Percentiles rank a stretch among this genome's conserved stretches.
These are phyloP conservation scores for Trichoderma sp. DNA, from an alignment of 2,329 filamentous ascomycete species.

Conservation along the genomic window DNA sequence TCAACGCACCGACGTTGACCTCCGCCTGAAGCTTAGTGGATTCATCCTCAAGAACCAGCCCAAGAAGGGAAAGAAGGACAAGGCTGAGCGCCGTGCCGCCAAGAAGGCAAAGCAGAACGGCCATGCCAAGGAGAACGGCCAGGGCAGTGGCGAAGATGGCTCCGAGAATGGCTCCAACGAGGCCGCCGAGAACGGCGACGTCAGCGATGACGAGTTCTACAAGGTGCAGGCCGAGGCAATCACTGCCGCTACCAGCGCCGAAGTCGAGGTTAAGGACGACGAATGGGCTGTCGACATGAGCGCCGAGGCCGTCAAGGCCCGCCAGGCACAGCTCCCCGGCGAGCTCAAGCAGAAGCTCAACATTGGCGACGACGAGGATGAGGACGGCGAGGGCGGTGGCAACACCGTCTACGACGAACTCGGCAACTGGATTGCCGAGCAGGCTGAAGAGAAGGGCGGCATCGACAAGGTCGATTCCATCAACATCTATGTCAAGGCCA, in stretches of 20 bases:
- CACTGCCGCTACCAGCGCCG: constrained; percentile 48
- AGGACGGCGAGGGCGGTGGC: constrained; percentile 72
- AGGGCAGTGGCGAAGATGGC: constrained; percentile 57
- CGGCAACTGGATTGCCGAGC: constrained; percentile 83
- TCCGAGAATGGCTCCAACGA: constrained; percentile 51
- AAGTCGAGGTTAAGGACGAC: constrained; percentile 71
- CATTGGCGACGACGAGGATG: constrained; percentile 74
- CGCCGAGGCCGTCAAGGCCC: constrained; percentile 89
- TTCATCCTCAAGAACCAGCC: constrained; percentile 97
- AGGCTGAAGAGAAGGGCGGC: constrained; percentile 68
- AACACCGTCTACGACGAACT: constrained; percentile 83
- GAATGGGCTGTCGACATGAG: constrained; percentile 98
- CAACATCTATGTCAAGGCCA: constrained; percentile 93
- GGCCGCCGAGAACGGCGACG: constrained; percentile 57
- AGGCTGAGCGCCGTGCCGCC: constrained; percentile 85
- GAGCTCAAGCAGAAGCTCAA: constrained; percentile 92
- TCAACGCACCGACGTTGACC: constrained; percentile 85
- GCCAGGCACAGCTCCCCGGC: constrained; percentile 86
- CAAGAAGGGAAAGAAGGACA: constrained; percentile 95
- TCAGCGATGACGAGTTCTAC: constrained; percentile 90
- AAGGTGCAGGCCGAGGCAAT: constrained; percentile 69
- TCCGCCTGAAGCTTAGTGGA: constrained; percentile 90
- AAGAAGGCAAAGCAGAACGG: constrained; percentile 81
- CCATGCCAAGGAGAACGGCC: constrained; percentile 54
- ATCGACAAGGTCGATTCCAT: constrained; percentile 81